Percentiles rank a stretch among this genome's conserved stretches.
Evolutionary conservation across 306 rosid species (phyloP).

Genomic region (Abrus precatorius): DNA sequence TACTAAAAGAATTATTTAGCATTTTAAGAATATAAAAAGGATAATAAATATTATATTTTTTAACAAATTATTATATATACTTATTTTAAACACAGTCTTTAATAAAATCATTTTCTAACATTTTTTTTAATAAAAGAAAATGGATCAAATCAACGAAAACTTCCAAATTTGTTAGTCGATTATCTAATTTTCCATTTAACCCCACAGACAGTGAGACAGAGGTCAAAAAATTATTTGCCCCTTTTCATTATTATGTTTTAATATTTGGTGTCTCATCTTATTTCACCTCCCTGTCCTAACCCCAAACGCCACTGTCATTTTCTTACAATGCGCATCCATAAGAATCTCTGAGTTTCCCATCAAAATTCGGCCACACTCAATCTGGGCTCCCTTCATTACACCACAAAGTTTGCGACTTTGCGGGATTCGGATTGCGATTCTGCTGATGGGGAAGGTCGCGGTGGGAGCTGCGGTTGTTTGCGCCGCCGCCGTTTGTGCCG

Average conservation of each 20-base stretch:
- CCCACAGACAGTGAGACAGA: no score
- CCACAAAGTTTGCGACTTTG: slow-evolving; percentile 50
- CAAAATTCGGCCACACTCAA: slow-evolving; percentile 11
- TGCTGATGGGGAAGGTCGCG: slow-evolving; percentile 77
- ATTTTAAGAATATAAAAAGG: no score
- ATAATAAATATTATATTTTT: no score
- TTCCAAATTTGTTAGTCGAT: no score
- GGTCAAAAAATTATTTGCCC: no score
- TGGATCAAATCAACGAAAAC: no score
- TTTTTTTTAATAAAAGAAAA: no score
- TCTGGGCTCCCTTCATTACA: slow-evolving; percentile 6
- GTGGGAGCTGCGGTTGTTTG: slow-evolving; percentile 83
- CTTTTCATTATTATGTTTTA: not conserved
- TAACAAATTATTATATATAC: no score
- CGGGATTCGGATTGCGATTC: slow-evolving; percentile 15
- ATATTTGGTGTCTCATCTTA: not conserved
- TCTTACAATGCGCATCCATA: slow-evolving; percentile 39
- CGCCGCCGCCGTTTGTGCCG: slow-evolving; percentile 82
- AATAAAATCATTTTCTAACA: no score
- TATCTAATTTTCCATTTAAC: no score
- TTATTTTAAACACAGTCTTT: no score
- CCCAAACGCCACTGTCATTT: slow-evolving; percentile 44
- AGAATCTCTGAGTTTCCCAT: slow-evolving; percentile 37
- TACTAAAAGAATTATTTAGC: no score
- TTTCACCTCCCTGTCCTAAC: slow-evolving; percentile 33